These are phyloP conservation scores for Chlorella sp. DNA, from an alignment of 139 green algal species.

Conservation along the genomic window DNA sequence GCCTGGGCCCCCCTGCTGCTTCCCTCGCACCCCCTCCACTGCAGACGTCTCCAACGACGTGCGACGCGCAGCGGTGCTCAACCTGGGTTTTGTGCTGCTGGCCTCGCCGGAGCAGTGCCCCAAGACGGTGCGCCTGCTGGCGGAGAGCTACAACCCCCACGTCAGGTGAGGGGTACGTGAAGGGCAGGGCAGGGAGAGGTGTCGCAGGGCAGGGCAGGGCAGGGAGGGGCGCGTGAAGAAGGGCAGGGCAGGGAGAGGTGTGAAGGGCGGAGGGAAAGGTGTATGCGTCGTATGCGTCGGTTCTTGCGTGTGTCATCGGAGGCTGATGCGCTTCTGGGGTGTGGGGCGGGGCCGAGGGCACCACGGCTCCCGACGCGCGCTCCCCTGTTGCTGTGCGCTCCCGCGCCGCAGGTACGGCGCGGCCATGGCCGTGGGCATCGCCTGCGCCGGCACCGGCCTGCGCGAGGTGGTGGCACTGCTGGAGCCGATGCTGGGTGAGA, in stretches of 20 bases:
- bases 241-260: not conserved
- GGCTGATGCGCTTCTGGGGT: too few species aligned
- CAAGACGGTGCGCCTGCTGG: conserved; percentile 89
- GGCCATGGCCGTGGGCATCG: conserved; percentile 96
- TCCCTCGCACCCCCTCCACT: not conserved
- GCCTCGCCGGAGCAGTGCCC: conserved; percentile 87
- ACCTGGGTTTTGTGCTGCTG: conserved; percentile 95
- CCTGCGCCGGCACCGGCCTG: conserved; percentile 85
- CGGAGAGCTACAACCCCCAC: conserved; percentile 98
- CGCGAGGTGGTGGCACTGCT: conserved; percentile 84
- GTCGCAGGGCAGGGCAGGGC: not conserved
- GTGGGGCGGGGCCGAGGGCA: too few species aligned
- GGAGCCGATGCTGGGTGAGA: conserved; percentile 82
- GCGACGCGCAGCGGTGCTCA: conserved; percentile 84
- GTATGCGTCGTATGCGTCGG: too few species aligned
- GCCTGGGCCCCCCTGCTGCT: not conserved
- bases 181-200: not conserved
- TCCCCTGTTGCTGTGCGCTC: not conserved
- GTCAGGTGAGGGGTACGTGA: conserved; percentile 22
- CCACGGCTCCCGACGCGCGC: too few species aligned
- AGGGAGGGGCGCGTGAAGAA: not conserved
- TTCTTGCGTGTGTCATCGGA: too few species aligned
- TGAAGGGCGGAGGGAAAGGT: conserved; percentile 13
- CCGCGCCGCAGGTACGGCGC: conserved; percentile 80
- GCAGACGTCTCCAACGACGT: conserved; percentile 96